phyloP scores from a whole-genome alignment of 768 basidiomycete genomes.

The Rhodocollybia butyracea region DNA sequence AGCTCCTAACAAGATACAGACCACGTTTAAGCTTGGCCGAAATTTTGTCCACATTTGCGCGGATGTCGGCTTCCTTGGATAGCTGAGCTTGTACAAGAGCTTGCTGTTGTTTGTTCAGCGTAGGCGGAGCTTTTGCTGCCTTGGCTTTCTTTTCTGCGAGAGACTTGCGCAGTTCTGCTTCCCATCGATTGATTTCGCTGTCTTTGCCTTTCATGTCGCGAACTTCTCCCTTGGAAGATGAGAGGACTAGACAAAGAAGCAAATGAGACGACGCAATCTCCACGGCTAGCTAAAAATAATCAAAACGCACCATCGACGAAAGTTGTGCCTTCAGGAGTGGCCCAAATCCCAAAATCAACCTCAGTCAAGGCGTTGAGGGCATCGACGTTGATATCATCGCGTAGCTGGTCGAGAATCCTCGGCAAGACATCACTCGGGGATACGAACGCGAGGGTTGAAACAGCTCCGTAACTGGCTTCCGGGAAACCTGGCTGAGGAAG shows the following conservation, averaged over 20 bases:
- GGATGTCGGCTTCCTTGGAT: slow-evolving; percentile 69
- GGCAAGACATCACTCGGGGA: slow-evolving; percentile 68
- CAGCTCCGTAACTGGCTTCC: slow-evolving; percentile 71
- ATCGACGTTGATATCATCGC: slow-evolving; percentile 57
- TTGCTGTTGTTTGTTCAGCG: slow-evolving; percentile 81
- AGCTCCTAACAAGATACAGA: slow-evolving; percentile 61
- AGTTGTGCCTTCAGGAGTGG: slow-evolving; percentile 75
- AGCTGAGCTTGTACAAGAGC: slow-evolving; percentile 82
- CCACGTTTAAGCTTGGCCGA: slow-evolving; percentile 62
- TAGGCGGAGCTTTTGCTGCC: slow-evolving; percentile 28
- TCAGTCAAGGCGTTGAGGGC: slow-evolving; percentile 63
- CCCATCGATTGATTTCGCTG: slow-evolving; percentile 91
- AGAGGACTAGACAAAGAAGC: slow-evolving; percentile 46
- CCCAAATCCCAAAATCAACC: slow-evolving; percentile 81
- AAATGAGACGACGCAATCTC: no score
- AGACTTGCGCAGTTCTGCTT: slow-evolving; percentile 85
- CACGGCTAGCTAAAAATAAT: background rate
- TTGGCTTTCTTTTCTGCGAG: slow-evolving; percentile 75
- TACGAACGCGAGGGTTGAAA: slow-evolving; percentile 79
- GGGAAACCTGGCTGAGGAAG: slow-evolving; percentile 41
- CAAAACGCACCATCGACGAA: slow-evolving; percentile 69
- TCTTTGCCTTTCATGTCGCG: slow-evolving; percentile 75
- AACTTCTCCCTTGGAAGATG: slow-evolving; percentile 49
- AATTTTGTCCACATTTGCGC: slow-evolving; percentile 53
- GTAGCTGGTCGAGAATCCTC: slow-evolving; percentile 63